A percentile compares a stretch with the other conserved stretches of the same genome.
Evolutionary conservation across 345 rosid genomes (phyloP).

Genomic region (Salix udensis): DNA sequence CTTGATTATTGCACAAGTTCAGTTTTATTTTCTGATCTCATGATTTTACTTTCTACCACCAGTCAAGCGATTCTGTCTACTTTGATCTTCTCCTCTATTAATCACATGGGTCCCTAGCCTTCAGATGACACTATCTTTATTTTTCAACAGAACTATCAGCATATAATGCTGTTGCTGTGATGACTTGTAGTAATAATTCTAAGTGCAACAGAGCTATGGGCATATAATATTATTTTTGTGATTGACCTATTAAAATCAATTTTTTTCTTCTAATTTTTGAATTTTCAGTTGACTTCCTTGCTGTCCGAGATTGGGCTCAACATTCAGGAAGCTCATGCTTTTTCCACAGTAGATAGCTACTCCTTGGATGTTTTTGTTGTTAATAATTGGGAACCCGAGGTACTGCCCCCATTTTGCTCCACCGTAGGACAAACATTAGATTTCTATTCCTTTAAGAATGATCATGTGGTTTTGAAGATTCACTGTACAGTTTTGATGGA

Average conservation of each 20-base stretch:
- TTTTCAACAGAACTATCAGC: neutral
- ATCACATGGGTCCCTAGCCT: neutral
- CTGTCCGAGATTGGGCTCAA: slow-evolving; percentile 61
- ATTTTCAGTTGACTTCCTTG: slow-evolving; percentile 58
- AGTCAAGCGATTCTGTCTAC: neutral
- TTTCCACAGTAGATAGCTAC: slow-evolving; percentile 63
- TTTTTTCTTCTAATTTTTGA: slow-evolving; percentile 4
- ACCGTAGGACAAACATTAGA: neutral
- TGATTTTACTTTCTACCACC: neutral
- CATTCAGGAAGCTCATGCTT: slow-evolving; percentile 75
- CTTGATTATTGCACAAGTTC: neutral
- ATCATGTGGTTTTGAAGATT: slow-evolving; percentile 2
- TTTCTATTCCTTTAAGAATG: neutral
- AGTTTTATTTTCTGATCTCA: neutral
- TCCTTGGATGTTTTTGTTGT: slow-evolving; percentile 76
- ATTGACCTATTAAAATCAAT: neutral
- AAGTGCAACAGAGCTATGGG: neutral
- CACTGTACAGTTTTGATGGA: neutral
- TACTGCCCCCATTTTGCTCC: slow-evolving; percentile 16
- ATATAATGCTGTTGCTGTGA: neutral
- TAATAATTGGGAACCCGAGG: slow-evolving; percentile 57
- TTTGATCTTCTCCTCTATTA: neutral
- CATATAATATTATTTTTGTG: neutral
- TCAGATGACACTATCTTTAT: neutral
- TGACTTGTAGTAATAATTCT: neutral